phyloP scores from a whole-genome alignment of 2,329 filamentous ascomycete species.

The Colletotrichum sansevieriae region DNA sequence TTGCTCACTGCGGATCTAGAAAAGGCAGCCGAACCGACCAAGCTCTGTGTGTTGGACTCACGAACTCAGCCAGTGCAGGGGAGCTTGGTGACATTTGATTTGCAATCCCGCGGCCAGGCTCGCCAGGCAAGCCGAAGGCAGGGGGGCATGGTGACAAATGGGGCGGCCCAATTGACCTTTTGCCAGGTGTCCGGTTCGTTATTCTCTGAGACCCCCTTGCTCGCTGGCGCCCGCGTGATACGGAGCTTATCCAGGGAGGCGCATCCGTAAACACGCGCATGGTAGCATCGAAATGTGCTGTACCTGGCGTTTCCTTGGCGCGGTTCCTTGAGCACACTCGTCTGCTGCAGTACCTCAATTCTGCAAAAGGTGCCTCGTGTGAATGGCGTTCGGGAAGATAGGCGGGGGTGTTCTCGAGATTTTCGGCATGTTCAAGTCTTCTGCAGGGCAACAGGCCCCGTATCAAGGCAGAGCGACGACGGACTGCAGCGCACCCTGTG shows the following conservation, averaged over 20 bases:
- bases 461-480: slow-evolving; percentile 16
- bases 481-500: slow-evolving; percentile 27
- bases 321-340: neutral
- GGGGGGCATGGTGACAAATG: slow-evolving; percentile 9
- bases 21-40: slow-evolving; percentile 3
- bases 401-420: neutral
- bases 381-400: slow-evolving; percentile 13
- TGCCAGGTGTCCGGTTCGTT: slow-evolving; percentile 13
- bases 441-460: slow-evolving; percentile 12
- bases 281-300: slow-evolving; percentile 3
- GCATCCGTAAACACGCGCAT: slow-evolving; percentile 16
- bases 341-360: slow-evolving; percentile 12
- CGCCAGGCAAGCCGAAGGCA: slow-evolving; percentile 24
- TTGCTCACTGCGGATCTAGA: neutral
- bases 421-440: slow-evolving; percentile 9
- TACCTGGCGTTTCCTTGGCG: slow-evolving; percentile 18
- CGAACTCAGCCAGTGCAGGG: slow-evolving; percentile 4
- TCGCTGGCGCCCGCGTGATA: slow-evolving; percentile 10
- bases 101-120: slow-evolving; percentile 28
- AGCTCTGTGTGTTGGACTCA: neutral
- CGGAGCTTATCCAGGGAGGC: neutral
- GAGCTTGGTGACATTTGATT: slow-evolving; percentile 27
- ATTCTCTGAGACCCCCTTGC: neutral
- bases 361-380: neutral
- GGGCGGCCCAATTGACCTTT: slow-evolving; percentile 13